These are phyloP conservation scores for Diaporthe velutina DNA, from an alignment of 2,329 filamentous ascomycete genomes.

Conservation along the genomic window DNA sequence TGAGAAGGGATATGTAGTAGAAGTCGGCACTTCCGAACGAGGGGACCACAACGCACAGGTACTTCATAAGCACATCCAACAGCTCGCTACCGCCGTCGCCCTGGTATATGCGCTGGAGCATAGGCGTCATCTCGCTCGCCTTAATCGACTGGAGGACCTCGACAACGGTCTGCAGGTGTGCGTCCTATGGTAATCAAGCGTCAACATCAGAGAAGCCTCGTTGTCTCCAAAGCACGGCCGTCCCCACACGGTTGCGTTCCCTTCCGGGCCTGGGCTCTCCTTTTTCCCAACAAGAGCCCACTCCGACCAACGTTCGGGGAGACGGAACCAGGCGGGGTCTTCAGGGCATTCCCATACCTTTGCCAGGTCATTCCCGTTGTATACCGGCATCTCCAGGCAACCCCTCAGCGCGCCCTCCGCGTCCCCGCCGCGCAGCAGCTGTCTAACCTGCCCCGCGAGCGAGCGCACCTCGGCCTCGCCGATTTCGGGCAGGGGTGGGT, in stretches of 20 bases:
- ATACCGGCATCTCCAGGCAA: slow-evolving; percentile 88
- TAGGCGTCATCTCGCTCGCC: slow-evolving; percentile 92
- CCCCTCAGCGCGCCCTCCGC: slow-evolving; percentile 87
- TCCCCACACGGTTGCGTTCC: neutral
- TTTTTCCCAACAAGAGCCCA: neutral
- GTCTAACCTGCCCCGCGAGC: slow-evolving; percentile 84
- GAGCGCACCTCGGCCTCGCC: slow-evolving; percentile 83
- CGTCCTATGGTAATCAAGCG: slow-evolving; percentile 68
- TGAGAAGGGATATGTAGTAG: neutral
- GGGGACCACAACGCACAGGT: slow-evolving; percentile 74
- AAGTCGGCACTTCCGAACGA: neutral
- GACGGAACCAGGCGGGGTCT: neutral
- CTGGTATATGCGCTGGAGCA: slow-evolving; percentile 84
- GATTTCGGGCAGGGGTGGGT: slow-evolving; percentile 80
- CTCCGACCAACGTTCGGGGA: neutral
- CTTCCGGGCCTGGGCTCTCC: neutral
- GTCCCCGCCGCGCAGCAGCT: slow-evolving; percentile 89
- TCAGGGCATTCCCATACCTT: slow-evolving; percentile 60
- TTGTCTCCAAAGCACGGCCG: slow-evolving; percentile 35
- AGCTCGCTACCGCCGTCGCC: slow-evolving; percentile 85
- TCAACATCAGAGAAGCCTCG: slow-evolving; percentile 40
- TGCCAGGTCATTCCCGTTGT: slow-evolving; percentile 68
- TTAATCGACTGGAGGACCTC: slow-evolving; percentile 98
- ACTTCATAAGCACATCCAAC: slow-evolving; percentile 97
- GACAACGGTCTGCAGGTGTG: slow-evolving; percentile 87